phyloP scores from a whole-genome alignment of 768 basidiomycete genomes.

The Psilocybe sp. region DNA sequence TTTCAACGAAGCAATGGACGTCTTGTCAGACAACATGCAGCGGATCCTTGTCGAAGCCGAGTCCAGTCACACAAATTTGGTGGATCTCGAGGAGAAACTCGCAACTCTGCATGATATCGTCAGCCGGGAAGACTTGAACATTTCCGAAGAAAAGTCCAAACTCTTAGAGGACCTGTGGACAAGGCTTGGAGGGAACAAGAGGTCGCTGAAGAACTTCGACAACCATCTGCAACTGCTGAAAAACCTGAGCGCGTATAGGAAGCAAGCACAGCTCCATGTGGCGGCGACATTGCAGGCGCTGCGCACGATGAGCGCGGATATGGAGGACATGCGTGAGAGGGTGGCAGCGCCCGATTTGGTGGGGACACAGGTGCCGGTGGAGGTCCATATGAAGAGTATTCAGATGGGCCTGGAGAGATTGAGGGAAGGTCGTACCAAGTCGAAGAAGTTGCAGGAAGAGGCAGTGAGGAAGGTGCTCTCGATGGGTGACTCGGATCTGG shows the following conservation, averaged over 20 bases:
- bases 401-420: conserved; percentile 58
- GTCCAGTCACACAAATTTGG: conserved; percentile 49
- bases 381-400: conserved; percentile 78
- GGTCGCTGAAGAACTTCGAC: conserved; percentile 45
- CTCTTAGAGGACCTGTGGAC: conserved; percentile 72
- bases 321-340: conserved; percentile 73
- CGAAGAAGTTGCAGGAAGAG: conserved; percentile 44
- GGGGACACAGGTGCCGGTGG: conserved; percentile 58
- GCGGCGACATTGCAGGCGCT: conserved; percentile 60
- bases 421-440: conserved; percentile 53
- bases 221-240: conserved; percentile 51
- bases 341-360: conserved; percentile 66
- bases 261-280: conserved; percentile 65
- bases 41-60: conserved; percentile 71
- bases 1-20: conserved; percentile 63
- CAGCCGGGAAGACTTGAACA: conserved; percentile 50
- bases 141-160: conserved; percentile 44
- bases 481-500: conserved; percentile 4
- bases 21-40: conserved; percentile 47
- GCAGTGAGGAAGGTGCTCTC: conserved; percentile 29
- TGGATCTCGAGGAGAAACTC: conserved; percentile 62
- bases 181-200: conserved; percentile 57
- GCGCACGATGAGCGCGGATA: conserved; percentile 63
- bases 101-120: conserved; percentile 55
- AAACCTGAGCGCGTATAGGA: conserved; percentile 54